Evolutionary conservation across 441 rosid species (phyloP), one percentile per base, ranked within the genome.

Genomic region (Pelargonium fulgidum): DNA sequence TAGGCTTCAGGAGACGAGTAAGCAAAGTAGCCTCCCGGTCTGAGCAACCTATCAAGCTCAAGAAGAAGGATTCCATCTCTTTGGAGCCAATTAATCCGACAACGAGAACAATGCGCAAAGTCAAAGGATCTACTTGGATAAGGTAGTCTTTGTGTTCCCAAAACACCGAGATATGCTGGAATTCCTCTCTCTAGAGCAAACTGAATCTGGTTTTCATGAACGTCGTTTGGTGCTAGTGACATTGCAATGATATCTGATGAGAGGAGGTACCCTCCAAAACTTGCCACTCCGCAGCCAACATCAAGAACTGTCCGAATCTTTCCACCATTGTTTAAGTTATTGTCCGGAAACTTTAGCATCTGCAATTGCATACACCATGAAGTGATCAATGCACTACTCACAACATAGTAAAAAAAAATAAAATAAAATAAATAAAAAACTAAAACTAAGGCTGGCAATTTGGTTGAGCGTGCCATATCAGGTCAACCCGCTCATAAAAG

Each of bases 81-180:
- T 77, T 95, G 99, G 71, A 95, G 93, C 99, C 99, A 95, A 79
- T 95, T 98, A 64, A 95, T 95, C 69, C 99, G 81, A 77, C 99
- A 95, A 19, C 98, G 91, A 66, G 99, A 95, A 82, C 99, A 95
- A 73, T 95, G 99, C 26, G 99, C 95, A 45, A 95, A 85, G 77
- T 95, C 99, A 65, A 92, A 95, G 62, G 99, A 95, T 79, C 99
- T 87, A 82, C 99, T 95, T 2, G 99, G 99, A 81, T 95, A 95
- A 69, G 99, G 98, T 47, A 95, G 96, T 69, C 98, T 89, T 80
- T 86, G 89, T 69, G 99, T 95, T 22, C 98, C 99, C 52, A 95
- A 71, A 77, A 95, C 98, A 76, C 99, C 98, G 22, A 95, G 99
- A 69, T 90, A 88, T 71, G 99, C 99, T 0, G 99, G 99, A 76